phyloP scores from a whole-genome alignment of 441 rosid genomes.

The Arabidopsis hybrid region DNA sequence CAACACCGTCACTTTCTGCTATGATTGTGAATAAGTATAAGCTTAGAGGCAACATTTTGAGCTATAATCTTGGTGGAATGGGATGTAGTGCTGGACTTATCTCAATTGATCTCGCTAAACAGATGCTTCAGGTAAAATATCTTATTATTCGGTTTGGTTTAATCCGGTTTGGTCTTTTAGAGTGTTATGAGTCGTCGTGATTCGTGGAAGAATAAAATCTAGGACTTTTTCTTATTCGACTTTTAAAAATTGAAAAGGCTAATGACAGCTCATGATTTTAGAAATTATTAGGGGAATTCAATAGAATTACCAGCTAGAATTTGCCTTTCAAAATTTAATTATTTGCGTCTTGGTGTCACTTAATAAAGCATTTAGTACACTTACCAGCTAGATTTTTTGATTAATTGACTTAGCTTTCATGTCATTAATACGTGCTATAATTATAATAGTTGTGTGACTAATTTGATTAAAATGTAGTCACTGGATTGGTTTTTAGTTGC shows the following conservation, averaged over 20 bases:
- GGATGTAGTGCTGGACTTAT: constrained; percentile 81
- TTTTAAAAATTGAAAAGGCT: constrained; percentile 15
- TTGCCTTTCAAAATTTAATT: background rate
- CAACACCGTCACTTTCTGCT: constrained; percentile 70
- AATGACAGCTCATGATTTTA: constrained; percentile 30
- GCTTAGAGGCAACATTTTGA: constrained; percentile 65
- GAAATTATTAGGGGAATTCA: background rate
- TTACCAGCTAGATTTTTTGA: constrained; percentile 5
- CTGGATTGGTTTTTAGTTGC: constrained; percentile 13
- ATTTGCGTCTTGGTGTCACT: background rate
- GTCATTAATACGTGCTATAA: constrained; percentile 21
- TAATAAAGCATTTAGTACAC: constrained; percentile 16
- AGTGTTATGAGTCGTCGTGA: constrained; percentile 20
- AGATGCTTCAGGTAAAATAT: constrained; percentile 58
- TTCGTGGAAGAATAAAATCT: background rate
- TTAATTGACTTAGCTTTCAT: constrained; percentile 20
- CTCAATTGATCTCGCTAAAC: constrained; percentile 75
- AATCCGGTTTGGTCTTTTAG: constrained; percentile 11
- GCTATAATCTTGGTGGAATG: constrained; percentile 78
- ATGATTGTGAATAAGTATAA: constrained; percentile 72
- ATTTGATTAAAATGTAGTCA: background rate
- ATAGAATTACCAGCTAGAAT: background rate
- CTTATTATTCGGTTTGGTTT: constrained; percentile 16
- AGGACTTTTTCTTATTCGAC: constrained; percentile 15
- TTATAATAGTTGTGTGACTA: no score